Percentiles rank a stretch among this genome's conserved stretches.
phyloP scores from a whole-genome alignment of 1,284 basidiomycete genomes.

The Cryptococcus jaspeensis region DNA sequence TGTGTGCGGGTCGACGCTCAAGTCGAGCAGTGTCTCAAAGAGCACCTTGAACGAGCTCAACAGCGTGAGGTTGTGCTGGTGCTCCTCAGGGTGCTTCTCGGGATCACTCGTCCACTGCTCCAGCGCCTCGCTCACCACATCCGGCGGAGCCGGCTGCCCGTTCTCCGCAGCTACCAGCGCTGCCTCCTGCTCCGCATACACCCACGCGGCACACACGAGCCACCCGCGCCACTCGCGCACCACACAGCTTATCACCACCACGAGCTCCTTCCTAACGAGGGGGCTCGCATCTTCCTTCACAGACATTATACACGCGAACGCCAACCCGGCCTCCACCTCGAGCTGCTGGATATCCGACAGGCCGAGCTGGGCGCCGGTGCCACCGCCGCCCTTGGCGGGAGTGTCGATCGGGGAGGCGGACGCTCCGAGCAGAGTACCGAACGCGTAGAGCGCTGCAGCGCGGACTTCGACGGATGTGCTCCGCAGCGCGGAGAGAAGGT shows the following conservation, averaged over 20 bases:
- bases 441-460: slow-evolving; percentile 83
- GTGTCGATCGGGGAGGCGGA: slow-evolving; percentile 63
- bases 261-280: slow-evolving; percentile 91
- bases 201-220: slow-evolving; percentile 93
- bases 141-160: slow-evolving; percentile 9
- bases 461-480: slow-evolving; percentile 93
- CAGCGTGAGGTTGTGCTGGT: slow-evolving; percentile 78
- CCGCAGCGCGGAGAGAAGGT: slow-evolving; percentile 75
- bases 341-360: slow-evolving; percentile 69
- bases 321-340: slow-evolving; percentile 59
- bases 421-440: slow-evolving; percentile 91
- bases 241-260: slow-evolving; percentile 86
- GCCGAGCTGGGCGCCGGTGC: slow-evolving; percentile 78
- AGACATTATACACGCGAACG: slow-evolving; percentile 58
- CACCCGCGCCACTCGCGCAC: slow-evolving; percentile 96
- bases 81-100: slow-evolving; percentile 56
- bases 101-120: slow-evolving; percentile 67
- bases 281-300: slow-evolving; percentile 94
- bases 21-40: slow-evolving; percentile 82
- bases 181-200: slow-evolving; percentile 78
- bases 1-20: slow-evolving; percentile 88
- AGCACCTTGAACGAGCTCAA: slow-evolving; percentile 90
- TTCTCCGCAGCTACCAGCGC: slow-evolving; percentile 50
- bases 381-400: slow-evolving; percentile 73
- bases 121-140: slow-evolving; percentile 66